These are phyloP conservation scores for Cetradonia linearis DNA, from an alignment of 495 filamentous ascomycete genomes.

Conservation along the genomic window DNA sequence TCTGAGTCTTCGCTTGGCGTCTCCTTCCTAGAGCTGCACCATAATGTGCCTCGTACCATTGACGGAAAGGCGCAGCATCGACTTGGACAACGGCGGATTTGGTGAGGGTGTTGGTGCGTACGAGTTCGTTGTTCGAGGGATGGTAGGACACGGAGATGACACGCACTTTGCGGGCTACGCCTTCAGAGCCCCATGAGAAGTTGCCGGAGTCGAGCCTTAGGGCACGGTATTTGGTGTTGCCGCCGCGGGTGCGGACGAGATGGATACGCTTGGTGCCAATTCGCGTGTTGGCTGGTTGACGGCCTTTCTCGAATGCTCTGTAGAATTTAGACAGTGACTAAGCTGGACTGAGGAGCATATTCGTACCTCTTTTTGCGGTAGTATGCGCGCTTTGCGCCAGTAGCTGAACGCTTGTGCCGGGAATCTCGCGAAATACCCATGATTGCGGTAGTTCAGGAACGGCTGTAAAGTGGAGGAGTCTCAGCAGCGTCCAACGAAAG, in stretches of 20 bases:
- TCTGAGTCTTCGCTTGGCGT: constrained; percentile 68
- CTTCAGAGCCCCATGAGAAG: constrained; percentile 98
- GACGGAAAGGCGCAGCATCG: constrained; percentile 95
- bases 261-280: constrained; percentile 98
- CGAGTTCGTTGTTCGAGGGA: constrained; percentile 99
- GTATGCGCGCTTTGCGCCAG: constrained; percentile 90
- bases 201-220: constrained; percentile 98
- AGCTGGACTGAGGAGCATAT: constrained; percentile 15
- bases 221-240: constrained; percentile 98
- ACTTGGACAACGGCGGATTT: constrained; percentile 96
- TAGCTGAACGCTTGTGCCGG: constrained; percentile 96
- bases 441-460: constrained; percentile 54
- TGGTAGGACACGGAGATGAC: constrained; percentile 97
- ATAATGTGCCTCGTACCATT: constrained; percentile 99
- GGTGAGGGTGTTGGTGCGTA: constrained; percentile 99
- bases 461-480: constrained; percentile 22
- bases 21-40: constrained; percentile 76
- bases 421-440: constrained; percentile 99
- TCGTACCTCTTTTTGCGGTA: constrained; percentile 80
- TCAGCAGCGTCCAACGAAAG: neutral
- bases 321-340: constrained; percentile 19
- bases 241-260: constrained; percentile 94
- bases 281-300: constrained; percentile 97
- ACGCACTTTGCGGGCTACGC: constrained; percentile 93
- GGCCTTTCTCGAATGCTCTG: constrained; percentile 99